Base-by-base conservation (phyloP, 352 stramenopile genomes). In the Phytophthora quininea region DNA sequence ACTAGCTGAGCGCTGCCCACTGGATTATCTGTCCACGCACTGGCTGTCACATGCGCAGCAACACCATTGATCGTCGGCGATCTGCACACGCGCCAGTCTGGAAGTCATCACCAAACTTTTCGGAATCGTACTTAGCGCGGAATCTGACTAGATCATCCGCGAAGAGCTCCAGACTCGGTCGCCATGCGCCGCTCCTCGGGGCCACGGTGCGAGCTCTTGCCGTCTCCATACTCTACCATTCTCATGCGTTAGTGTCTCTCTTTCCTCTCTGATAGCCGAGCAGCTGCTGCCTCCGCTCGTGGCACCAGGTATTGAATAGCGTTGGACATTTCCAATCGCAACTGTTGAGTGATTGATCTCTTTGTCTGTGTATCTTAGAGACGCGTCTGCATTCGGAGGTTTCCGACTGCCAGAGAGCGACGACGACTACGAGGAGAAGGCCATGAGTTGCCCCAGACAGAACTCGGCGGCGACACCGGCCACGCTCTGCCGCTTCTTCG, bases 401-500 rank as follows among this genome's bases (percentile, higher is more conserved):
- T 40, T 68, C 40, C 63, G 71, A 55, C 45, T 52, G 14, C 58
- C 64, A 2, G 56, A 56, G 11, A 54, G 19, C 30, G 52, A 51
- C 2, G 58, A 62, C 11, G 32, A 54, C 3, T 53, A 69, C 48
- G 55, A 76, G 55, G 67, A 70, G 50, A 73, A 73, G 37, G 37
- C 24, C 42, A 55, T 32, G 27, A 29, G n/a, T 43, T 1, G 31
- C 47, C 27, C 40, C 33, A 29, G 40, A 27, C 32, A 31, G 15
- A 55, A 37, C 9, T n/a, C 49, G 15, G 58, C 37, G 19, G 58
- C 37, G 19, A 63, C 80, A 2, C 72, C 76, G 14, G 62, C 79
- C 10, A 54, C 65, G 46, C 76, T 93, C 14, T 93, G 85, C 31
- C 83, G 85, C 52, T 93, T 93, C 59, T 93, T 82, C 67, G 85